A percentile compares a stretch with the other conserved stretches of the same genome.
Conservation (phyloP, 2,329 filamentous ascomycete species). For the Dactylellina sp. region DNA sequence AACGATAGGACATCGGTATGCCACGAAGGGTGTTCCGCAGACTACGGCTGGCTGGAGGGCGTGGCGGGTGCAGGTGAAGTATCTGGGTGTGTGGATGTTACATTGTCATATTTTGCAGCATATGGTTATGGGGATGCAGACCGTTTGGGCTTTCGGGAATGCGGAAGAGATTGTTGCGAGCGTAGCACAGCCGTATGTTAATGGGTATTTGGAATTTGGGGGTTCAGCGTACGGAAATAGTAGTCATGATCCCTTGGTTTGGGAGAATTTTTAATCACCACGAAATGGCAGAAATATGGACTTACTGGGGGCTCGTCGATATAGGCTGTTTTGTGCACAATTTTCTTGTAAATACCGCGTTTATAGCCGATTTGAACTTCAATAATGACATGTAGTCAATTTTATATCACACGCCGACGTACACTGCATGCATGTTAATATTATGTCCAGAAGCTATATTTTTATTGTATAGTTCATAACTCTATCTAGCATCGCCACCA, state of each 20-base stretch:
- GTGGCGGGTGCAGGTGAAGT: constrained; percentile 70
- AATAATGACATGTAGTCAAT: too few species aligned
- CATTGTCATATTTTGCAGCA: constrained; percentile 73
- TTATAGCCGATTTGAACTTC: neutral
- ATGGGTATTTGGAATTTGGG: constrained; percentile 66
- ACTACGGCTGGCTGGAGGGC: constrained; percentile 71
- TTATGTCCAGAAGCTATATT: too few species aligned
- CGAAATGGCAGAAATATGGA: neutral
- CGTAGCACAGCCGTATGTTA: constrained; percentile 63
- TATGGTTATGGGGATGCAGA: constrained; percentile 70
- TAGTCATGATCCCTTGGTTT: constrained; percentile 62
- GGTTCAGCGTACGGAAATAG: constrained; percentile 66
- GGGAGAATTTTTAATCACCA: constrained; percentile 25
- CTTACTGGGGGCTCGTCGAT: too few species aligned
- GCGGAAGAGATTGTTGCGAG: constrained; percentile 62
- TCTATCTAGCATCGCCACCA: too few species aligned
- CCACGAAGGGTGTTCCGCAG: constrained; percentile 63
- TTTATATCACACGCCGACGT: too few species aligned
- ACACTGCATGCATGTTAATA: too few species aligned
- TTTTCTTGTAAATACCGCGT: neutral
- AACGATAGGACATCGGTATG: constrained; percentile 71
- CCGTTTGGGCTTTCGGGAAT: constrained; percentile 65
- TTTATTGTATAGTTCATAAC: too few species aligned
- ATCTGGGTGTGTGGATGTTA: constrained; percentile 72
- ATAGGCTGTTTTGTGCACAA: too few species aligned